Conservation (phyloP, 2,329 filamentous ascomycete genomes). For the Calonectria pseudoturangicola region DNA sequence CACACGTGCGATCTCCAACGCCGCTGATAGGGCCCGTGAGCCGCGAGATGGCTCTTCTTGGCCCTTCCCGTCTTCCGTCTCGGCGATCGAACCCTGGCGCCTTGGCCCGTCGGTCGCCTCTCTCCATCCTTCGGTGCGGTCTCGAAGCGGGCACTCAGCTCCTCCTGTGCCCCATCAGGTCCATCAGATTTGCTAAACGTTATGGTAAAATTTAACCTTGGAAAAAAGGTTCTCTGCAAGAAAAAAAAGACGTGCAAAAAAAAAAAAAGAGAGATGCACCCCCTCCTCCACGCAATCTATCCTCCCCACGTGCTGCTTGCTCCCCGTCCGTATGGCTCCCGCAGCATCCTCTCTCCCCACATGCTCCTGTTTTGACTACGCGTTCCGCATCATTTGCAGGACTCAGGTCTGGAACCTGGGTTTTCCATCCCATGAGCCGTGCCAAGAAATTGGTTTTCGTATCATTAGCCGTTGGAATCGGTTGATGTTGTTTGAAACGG, state of each 20-base stretch:
- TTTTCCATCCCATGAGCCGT: background rate
- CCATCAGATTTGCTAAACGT: background rate
- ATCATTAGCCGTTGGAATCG: constrained; percentile 1
- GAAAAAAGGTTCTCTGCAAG: constrained; percentile 31
- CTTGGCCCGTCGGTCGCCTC: background rate
- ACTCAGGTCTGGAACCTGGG: background rate
- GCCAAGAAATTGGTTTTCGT: constrained; percentile 25
- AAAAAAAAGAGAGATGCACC: constrained; percentile 8
- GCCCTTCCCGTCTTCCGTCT: constrained; percentile 33
- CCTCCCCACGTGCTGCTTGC: constrained; percentile 20
- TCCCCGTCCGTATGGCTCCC: constrained; percentile 4
- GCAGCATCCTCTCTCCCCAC: background rate
- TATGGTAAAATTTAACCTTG: constrained; percentile 38
- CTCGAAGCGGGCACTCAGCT: background rate
- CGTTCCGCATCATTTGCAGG: background rate
- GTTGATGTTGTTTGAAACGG: background rate
- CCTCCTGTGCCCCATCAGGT: background rate
- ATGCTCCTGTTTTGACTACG: background rate
- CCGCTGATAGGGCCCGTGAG: constrained; percentile 17
- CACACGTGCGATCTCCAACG: constrained; percentile 22
- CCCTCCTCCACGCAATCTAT: constrained; percentile 19
- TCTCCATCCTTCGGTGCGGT: constrained; percentile 21
- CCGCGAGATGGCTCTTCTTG: background rate
- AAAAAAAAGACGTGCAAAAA: background rate
- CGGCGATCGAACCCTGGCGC: constrained; percentile 27